phyloP scores from a whole-genome alignment of 768 basidiomycete species.

The Pulveroboletus sp. region DNA sequence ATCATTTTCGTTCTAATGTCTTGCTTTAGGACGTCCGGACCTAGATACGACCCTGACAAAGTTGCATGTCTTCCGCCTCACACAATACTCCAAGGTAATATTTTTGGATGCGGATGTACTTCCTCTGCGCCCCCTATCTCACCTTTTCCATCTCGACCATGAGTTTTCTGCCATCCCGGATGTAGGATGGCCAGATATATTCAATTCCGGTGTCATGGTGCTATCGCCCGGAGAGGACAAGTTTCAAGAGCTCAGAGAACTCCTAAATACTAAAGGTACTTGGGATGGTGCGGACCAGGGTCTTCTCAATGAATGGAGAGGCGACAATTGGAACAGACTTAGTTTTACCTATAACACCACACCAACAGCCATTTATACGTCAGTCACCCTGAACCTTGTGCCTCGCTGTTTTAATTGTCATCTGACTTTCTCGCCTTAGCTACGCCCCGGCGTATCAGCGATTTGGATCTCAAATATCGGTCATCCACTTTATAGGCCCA shows the following conservation, averaged over 20 bases:
- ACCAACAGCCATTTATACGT: conserved; percentile 96
- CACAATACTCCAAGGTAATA: conserved; percentile 79
- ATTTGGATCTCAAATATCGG: conserved; percentile 81
- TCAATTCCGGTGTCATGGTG: conserved; percentile 96
- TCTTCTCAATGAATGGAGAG: conserved; percentile 92
- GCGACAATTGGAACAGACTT: conserved; percentile 82
- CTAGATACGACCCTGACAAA: conserved; percentile 93
- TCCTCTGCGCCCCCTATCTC: conserved; percentile 81
- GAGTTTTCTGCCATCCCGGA: conserved; percentile 94
- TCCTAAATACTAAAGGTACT: conserved; percentile 75
- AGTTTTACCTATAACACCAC: conserved; percentile 99
- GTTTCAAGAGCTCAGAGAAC: conserved; percentile 65
- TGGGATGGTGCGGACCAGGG: conserved; percentile 99
- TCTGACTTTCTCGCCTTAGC: conserved; percentile 39
- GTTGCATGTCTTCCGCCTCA: conserved; percentile 90
- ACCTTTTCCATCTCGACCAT: conserved; percentile 80
- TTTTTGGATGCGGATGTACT: conserved; percentile 93
- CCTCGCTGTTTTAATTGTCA: conserved; percentile 24
- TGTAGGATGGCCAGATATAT: conserved; percentile 99
- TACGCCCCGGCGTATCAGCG: conserved; percentile 97
- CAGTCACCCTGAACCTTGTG: conserved; percentile 35
- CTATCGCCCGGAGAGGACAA: conserved; percentile 77
- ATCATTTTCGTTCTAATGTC: conserved; percentile 10
- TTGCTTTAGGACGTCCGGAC: conserved; percentile 79
- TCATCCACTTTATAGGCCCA: conserved; percentile 92